A percentile compares a stretch with the other conserved stretches of the same genome.
Conservation (phyloP, 2,329 filamentous ascomycete species). For the Amauroascus niger region DNA sequence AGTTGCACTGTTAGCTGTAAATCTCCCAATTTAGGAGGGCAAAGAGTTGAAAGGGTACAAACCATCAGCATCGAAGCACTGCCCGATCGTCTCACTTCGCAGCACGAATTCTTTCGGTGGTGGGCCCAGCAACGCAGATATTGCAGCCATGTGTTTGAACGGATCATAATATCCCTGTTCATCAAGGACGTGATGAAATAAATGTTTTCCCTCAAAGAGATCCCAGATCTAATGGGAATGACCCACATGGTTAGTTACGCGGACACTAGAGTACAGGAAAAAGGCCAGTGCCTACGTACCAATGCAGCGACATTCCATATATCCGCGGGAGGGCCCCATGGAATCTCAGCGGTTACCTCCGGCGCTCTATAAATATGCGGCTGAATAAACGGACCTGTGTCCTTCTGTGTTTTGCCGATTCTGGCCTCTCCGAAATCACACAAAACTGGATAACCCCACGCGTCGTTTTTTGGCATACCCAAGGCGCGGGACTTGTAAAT, state of each 20-base stretch:
- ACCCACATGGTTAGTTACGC: background rate
- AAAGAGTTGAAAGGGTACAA: no score
- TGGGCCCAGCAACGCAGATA: background rate
- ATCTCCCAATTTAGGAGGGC: no score
- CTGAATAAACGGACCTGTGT: constrained; percentile 39
- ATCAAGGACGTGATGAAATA: background rate
- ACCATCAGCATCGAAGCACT: background rate
- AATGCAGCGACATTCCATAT: constrained; percentile 27
- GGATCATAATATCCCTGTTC: background rate
- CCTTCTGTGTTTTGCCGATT: no score
- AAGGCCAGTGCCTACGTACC: constrained; percentile 9
- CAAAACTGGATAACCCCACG: background rate
- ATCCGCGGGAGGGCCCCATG: constrained; percentile 24
- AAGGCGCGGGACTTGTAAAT: constrained; percentile 5
- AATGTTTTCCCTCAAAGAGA: constrained; percentile 14
- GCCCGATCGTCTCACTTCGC: background rate
- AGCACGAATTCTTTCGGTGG: background rate
- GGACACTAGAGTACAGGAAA: no score
- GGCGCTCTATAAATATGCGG: constrained; percentile 24
- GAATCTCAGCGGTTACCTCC: constrained; percentile 23
- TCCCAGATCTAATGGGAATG: constrained; percentile 19
- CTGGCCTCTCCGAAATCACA: constrained; percentile 22
- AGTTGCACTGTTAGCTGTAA: background rate
- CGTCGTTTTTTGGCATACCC: background rate
- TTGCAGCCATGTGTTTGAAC: background rate